phyloP scores from a whole-genome alignment of 2,329 filamentous ascomycete species.

The Fusarium kyushuense region DNA sequence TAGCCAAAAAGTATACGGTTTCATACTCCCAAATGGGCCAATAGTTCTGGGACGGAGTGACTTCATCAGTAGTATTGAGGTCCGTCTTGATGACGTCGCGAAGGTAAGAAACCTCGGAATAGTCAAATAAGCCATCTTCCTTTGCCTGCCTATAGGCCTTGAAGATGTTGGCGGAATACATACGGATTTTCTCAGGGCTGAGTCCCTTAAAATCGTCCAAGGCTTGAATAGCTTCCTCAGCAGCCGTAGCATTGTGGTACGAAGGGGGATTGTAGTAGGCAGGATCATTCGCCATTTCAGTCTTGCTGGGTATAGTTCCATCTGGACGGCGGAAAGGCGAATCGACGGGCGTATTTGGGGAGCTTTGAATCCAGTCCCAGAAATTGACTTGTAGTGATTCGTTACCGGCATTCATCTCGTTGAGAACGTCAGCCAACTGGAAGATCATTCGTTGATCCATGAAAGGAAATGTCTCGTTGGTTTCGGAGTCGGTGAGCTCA shows the following conservation, averaged over 20 bases:
- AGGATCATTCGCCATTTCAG: conserved; percentile 43
- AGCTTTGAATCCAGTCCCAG: conserved; percentile 69
- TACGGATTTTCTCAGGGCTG: conserved; percentile 37
- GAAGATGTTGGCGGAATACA: conserved; percentile 48
- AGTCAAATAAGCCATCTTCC: conserved; percentile 49
- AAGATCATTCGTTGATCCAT: conserved; percentile 74
- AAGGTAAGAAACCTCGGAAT: conserved; percentile 49
- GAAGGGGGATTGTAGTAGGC: conserved; percentile 26
- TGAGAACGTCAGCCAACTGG: conserved; percentile 70
- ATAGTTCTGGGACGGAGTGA: background rate
- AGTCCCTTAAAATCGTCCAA: conserved; percentile 48
- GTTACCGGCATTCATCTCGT: conserved; percentile 66
- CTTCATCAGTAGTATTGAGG: conserved; percentile 51
- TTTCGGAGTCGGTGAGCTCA: conserved; percentile 61
- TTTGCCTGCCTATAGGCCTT: conserved; percentile 49
- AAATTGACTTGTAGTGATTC: conserved; percentile 65
- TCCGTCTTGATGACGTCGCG: conserved; percentile 52
- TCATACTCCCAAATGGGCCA: conserved; percentile 49
- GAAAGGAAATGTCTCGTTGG: conserved; percentile 69
- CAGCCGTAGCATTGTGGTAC: conserved; percentile 46
- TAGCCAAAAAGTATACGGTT: conserved; percentile 28
- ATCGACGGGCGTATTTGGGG: conserved; percentile 12
- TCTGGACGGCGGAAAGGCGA: conserved; percentile 43
- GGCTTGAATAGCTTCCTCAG: conserved; percentile 38
- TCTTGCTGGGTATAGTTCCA: conserved; percentile 44